These are phyloP conservation scores for Chalciporus sphaerocephalus DNA, from an alignment of 768 basidiomycete genomes.

Conservation along the genomic window DNA sequence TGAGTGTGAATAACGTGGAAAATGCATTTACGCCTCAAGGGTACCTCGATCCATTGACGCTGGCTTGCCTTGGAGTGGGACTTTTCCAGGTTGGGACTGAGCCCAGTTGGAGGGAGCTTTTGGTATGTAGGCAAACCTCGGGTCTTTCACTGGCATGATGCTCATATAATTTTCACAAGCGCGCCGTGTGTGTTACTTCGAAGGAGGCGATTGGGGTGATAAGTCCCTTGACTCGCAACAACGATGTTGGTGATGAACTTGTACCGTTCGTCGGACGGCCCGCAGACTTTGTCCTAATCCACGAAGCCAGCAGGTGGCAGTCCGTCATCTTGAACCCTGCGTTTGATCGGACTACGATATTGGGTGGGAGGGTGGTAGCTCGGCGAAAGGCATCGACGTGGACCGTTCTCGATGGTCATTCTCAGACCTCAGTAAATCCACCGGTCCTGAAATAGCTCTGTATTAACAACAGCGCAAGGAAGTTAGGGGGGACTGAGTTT, in stretches of 20 bases:
- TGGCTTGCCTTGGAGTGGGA: constrained; percentile 55
- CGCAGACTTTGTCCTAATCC: constrained; percentile 59
- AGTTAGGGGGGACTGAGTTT: background rate
- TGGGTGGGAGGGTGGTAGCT: constrained; percentile 15
- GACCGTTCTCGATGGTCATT: constrained; percentile 15
- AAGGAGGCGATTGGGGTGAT: constrained; percentile 44
- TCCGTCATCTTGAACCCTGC: constrained; percentile 47
- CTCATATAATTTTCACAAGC: constrained; percentile 31
- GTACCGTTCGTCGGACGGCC: constrained; percentile 38
- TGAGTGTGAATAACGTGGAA: constrained; percentile 62
- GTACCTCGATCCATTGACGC: constrained; percentile 53
- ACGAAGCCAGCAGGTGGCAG: constrained; percentile 41
- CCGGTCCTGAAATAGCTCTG: background rate
- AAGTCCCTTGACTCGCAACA: constrained; percentile 6
- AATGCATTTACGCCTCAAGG: constrained; percentile 72
- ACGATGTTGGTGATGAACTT: constrained; percentile 20
- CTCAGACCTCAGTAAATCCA: background rate
- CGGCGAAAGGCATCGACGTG: constrained; percentile 16
- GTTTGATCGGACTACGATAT: constrained; percentile 22
- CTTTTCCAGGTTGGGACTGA: constrained; percentile 56
- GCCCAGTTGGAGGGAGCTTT: constrained; percentile 41
- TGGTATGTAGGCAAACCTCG: constrained; percentile 36
- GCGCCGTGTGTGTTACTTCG: constrained; percentile 49
- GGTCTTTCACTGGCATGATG: background rate
- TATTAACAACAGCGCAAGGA: background rate